Evolutionary conservation across 345 rosid genomes (phyloP).

Genomic region (Cardiospermum halicacabum): DNA sequence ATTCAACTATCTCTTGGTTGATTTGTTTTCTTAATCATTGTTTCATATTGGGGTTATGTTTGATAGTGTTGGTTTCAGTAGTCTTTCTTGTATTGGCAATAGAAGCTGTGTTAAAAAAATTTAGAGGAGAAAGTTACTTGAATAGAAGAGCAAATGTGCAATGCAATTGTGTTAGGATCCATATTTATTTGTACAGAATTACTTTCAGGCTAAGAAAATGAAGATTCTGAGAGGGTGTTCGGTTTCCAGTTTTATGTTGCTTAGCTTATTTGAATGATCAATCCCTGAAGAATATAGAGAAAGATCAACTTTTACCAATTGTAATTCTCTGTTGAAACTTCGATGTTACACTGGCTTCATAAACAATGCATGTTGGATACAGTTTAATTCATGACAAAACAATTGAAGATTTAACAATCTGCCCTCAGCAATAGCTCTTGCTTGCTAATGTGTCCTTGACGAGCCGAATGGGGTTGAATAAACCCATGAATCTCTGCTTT

Average conservation of each 20-base stretch:
- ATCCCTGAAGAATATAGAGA: too few species aligned
- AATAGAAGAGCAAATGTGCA: not conserved
- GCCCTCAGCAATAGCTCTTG: not conserved
- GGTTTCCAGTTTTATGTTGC: not conserved
- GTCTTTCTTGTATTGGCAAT: slow-evolving; percentile 4
- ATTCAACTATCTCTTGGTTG: slow-evolving; percentile 4
- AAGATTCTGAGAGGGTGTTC: slow-evolving; percentile 2
- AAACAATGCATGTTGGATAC: not conserved
- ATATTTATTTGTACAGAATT: slow-evolving; percentile 20
- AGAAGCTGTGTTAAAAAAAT: not conserved
- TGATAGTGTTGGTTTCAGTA: not conserved
- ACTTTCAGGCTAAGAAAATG: slow-evolving; percentile 8
- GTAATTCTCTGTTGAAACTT: not conserved
- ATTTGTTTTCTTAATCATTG: slow-evolving; percentile 5
- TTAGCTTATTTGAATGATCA: not conserved
- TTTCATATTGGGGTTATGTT: not conserved
- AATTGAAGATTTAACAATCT: not conserved
- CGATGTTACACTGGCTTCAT: not conserved
- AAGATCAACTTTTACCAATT: not conserved
- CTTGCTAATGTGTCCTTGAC: not conserved
- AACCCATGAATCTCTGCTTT: not conserved
- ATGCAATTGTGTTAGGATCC: slow-evolving; percentile 7
- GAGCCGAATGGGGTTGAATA: not conserved
- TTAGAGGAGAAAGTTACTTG: not conserved
- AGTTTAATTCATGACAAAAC: not conserved